Base-by-base conservation (phyloP, 1,284 basidiomycete species). In the Papiliotrema fonsecae region DNA sequence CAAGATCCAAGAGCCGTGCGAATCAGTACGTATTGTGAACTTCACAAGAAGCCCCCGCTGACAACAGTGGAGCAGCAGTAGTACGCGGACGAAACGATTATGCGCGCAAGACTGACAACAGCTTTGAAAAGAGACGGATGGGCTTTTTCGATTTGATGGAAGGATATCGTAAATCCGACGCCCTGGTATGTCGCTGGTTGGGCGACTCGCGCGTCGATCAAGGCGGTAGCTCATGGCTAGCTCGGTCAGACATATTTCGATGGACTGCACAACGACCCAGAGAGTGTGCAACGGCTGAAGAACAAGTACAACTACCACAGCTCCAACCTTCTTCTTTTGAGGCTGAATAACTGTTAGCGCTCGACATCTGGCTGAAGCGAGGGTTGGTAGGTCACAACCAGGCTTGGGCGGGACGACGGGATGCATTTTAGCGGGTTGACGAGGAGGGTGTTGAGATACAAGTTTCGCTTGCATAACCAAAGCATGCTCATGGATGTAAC, bases 61-160 rank as follows among this genome's bases (percentile, higher is more conserved):
- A 44, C 37, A 13, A 32, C 30, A 68, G 65, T 72, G 69, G 69
- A 72, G 51, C 69, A 72, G 50, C 69, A 72, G 51, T 72, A 70
- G 64, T 70, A 47, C 14, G 65, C 50, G 24, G 3, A 2, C 30
- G 3, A 25, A 22, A 21, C 7, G n/a, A 14, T 3, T 39, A n/a
- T 45, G 34, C 14, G 5, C 6, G 6, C 34, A 6, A 35, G 48
- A 25, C 13, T 25, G 4, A 21, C 9, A 7, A 10, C 31, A 66
- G 64, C 50, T 69, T 69, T 43, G 66, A 67, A 41, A 69, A 69
- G 48, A 54, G 66, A 3, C 49, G 66, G 25, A 69, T 69, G 66
- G 66, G 66, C 4, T 69, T 66, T 53, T 69, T 69, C 49, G 66
- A 69, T 47, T 35, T 69, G 55, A 66, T 66, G 64, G 66, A 69